Evolutionary conservation across 768 basidiomycete species (phyloP).

Genomic region (Tricholoma terreum): DNA sequence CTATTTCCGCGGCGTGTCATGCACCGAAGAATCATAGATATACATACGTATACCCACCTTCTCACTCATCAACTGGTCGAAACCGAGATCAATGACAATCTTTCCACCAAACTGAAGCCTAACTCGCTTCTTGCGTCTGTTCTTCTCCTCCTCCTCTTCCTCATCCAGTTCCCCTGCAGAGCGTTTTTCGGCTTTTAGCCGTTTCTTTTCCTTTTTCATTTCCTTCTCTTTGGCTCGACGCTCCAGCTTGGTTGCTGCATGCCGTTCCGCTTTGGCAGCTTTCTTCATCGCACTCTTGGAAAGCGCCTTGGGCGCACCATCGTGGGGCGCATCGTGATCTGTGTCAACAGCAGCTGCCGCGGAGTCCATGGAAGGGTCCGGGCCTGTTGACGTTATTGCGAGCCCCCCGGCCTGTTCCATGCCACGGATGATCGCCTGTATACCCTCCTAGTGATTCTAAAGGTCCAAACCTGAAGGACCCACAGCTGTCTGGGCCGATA

Average conservation of each 20-base stretch:
- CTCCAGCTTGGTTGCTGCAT: constrained; percentile 64
- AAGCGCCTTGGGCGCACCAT: constrained; percentile 32
- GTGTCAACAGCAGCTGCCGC: background rate
- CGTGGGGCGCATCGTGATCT: constrained; percentile 4
- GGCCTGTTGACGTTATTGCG: background rate
- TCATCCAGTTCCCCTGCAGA: constrained; percentile 63
- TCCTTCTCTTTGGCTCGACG: constrained; percentile 77
- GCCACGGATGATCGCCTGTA: background rate
- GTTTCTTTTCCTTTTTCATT: constrained; percentile 72
- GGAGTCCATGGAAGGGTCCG: constrained; percentile 1
- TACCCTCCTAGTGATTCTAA: background rate
- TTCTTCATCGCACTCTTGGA: constrained; percentile 82
- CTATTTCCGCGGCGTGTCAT: constrained; percentile 40
- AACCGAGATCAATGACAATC: constrained; percentile 84
- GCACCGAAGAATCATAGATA: constrained; percentile 6
- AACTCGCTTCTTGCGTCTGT: constrained; percentile 38
- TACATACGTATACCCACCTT: constrained; percentile 55
- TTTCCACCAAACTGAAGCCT: constrained; percentile 53
- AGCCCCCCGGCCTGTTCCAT: background rate
- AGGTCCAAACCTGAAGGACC: background rate
- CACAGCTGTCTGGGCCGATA: background rate
- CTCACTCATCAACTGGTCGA: constrained; percentile 91
- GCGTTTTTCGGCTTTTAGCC: constrained; percentile 53
- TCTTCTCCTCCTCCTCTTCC: constrained; percentile 36
- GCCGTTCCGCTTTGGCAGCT: constrained; percentile 65